A percentile compares a stretch with the other conserved stretches of the same genome.
Conservation (phyloP, 31 red algal genomes). For the Asparagopsis taxiformis region DNA sequence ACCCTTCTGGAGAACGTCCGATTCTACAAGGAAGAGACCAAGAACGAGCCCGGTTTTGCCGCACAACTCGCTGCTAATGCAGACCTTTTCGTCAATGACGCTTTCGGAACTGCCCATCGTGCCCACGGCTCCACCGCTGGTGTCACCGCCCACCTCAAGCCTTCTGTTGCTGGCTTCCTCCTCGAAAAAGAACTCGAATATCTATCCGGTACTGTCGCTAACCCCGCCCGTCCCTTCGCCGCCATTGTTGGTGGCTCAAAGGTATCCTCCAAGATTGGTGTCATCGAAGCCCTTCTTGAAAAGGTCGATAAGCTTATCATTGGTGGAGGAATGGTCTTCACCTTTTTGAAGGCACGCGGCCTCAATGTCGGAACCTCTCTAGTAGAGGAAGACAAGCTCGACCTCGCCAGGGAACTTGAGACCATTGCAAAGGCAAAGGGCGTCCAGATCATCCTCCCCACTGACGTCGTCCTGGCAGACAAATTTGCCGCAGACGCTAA, state of each 20-base stretch:
- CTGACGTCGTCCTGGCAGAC: constrained; percentile 89
- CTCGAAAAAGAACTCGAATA: constrained; percentile 98
- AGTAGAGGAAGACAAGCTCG: constrained; percentile 99
- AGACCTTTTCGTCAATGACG: constrained; percentile 98
- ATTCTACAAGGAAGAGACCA: constrained; percentile 98
- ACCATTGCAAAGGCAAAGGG: constrained; percentile 71
- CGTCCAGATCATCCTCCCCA: constrained; percentile 85
- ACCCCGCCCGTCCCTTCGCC: constrained; percentile 89
- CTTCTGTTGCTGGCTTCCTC: constrained; percentile 91
- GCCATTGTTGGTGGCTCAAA: constrained; percentile 99
- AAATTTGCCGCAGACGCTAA: constrained; percentile 93
- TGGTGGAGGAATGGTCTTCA: constrained; percentile 99
- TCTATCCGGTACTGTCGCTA: constrained; percentile 73
- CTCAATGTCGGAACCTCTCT: constrained; percentile 80
- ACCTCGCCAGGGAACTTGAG: constrained; percentile 71
- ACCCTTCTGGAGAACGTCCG: constrained; percentile 95
- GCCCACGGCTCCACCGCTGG: constrained; percentile 98
- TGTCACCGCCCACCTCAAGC: constrained; percentile 85
- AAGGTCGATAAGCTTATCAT: constrained; percentile 98
- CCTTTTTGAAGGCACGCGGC: constrained; percentile 93
- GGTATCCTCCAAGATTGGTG: constrained; percentile 97
- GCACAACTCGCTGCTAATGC: constrained; percentile 87
- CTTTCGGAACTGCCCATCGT: constrained; percentile 98
- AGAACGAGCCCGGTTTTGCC: constrained; percentile 89
- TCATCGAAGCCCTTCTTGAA: constrained; percentile 89